phyloP scores from a whole-genome alignment of 208 protist genomes.

The Acanthamoeba sp. region DNA sequence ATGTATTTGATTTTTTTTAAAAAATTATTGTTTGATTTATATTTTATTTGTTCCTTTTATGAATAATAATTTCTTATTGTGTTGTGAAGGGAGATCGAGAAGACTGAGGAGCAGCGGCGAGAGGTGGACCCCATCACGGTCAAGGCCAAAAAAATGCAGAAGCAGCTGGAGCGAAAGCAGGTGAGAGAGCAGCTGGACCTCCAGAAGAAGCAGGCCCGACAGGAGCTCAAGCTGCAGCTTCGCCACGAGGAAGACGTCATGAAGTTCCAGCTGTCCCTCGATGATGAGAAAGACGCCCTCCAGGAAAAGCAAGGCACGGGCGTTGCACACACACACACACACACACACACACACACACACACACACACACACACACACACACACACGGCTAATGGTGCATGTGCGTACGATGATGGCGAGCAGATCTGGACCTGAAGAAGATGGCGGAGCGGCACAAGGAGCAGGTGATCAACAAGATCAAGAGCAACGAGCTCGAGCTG shows the following conservation, averaged over 20 bases:
- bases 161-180: slow-evolving; percentile 38
- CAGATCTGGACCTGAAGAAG: slow-evolving; percentile 35
- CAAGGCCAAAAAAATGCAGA: slow-evolving; percentile 5
- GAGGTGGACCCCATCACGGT: not conserved
- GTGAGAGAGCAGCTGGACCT: slow-evolving; percentile 14
- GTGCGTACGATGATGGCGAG: not conserved
- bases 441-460: slow-evolving; percentile 4
- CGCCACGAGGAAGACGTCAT: slow-evolving; percentile 13
- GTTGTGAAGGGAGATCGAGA: slow-evolving; percentile 24
- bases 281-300: not conserved
- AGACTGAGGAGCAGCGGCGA: not conserved
- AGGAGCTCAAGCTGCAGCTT: slow-evolving; percentile 23
- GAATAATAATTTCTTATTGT: too few species aligned
- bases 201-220: slow-evolving; percentile 6
- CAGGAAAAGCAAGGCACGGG: not conserved
- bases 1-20: too few species aligned
- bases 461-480: not conserved
- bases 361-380: not conserved
- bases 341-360: not conserved
- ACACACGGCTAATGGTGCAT: not conserved
- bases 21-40: too few species aligned
- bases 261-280: slow-evolving; percentile 8
- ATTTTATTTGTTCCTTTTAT: too few species aligned
- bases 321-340: not conserved
- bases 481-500: slow-evolving; percentile 17